These are phyloP conservation scores for Paraphoma sp. DNA, from an alignment of 2,329 filamentous ascomycete species.

Conservation along the genomic window DNA sequence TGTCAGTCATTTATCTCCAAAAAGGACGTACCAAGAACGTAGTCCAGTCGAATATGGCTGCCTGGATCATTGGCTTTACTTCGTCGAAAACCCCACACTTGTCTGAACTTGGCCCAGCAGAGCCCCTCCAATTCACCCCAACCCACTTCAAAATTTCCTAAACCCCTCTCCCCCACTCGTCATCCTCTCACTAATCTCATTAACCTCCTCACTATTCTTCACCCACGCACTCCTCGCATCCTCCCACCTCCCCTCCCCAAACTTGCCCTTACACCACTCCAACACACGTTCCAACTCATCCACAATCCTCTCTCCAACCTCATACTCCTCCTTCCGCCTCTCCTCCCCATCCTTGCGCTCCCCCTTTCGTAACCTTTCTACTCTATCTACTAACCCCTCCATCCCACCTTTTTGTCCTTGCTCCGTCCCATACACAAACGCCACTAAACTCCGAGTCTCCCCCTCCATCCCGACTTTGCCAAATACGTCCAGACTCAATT, in stretches of 20 bases:
- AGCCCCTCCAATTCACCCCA: background rate
- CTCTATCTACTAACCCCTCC: slow-evolving; percentile 40
- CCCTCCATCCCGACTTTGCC: slow-evolving; percentile 8
- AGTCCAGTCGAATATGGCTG: too few relatives aligned
- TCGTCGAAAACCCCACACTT: too few relatives aligned
- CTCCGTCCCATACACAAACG: slow-evolving; percentile 26
- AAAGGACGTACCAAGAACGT: too few relatives aligned
- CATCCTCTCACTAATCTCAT: slow-evolving; percentile 52
- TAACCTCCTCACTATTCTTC: slow-evolving; percentile 48
- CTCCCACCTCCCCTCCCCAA: slow-evolving; percentile 49
- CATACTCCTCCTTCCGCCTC: too few relatives aligned
- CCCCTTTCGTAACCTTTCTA: slow-evolving; percentile 48
- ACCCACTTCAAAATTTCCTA: slow-evolving; percentile 50
- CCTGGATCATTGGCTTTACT: too few relatives aligned
- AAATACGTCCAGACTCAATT: slow-evolving; percentile 13
- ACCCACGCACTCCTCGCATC: slow-evolving; percentile 57
- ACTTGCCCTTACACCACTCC: slow-evolving; percentile 54
- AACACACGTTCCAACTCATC: slow-evolving; percentile 52
- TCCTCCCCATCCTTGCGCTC: slow-evolving; percentile 27
- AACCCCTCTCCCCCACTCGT: slow-evolving; percentile 53
- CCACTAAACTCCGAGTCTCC: slow-evolving; percentile 12
- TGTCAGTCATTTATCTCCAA: too few relatives aligned
- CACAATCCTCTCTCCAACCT: slow-evolving; percentile 41
- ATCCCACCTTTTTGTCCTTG: background rate
- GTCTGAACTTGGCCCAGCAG: background rate